Evolutionary conservation across 2,329 filamentous ascomycete species (phyloP).

Genomic region (Westerdykella ornata): DNA sequence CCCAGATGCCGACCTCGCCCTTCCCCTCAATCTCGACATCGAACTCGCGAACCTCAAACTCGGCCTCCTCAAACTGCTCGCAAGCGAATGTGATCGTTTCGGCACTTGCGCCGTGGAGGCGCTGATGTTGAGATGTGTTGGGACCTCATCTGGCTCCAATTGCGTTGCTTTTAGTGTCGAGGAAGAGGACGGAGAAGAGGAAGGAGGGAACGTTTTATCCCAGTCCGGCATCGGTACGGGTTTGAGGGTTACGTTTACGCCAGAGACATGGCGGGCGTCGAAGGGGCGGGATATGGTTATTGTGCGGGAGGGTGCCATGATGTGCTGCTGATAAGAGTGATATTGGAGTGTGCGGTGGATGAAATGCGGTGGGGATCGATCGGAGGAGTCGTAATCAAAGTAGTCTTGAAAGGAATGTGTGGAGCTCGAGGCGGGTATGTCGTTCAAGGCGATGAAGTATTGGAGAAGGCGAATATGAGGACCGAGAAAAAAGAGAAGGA

Average conservation of each 20-base stretch:
- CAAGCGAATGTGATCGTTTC: conserved; percentile 24
- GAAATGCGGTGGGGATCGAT: too few species aligned
- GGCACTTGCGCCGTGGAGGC: conserved; percentile 17
- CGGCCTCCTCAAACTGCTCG: conserved; percentile 15
- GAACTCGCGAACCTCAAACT: conserved; percentile 24
- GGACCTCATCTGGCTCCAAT: conserved; percentile 21
- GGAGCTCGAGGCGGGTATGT: too few species aligned
- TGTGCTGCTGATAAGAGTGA: too few species aligned
- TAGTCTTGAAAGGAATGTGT: too few species aligned
- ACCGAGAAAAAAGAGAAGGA: too few species aligned
- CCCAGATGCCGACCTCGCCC: conserved; percentile 7
- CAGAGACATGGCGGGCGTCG: conserved; percentile 29
- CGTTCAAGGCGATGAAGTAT: too few species aligned
- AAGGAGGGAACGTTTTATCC: too few species aligned
- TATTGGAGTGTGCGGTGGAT: too few species aligned
- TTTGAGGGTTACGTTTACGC: conserved; percentile 16
- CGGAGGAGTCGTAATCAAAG: too few species aligned
- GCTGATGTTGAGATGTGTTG: conserved; percentile 20
- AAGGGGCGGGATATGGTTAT: conserved; percentile 28
- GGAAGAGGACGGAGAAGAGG: conserved; percentile 8
- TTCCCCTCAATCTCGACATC: conserved; percentile 17
- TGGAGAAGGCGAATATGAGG: too few species aligned
- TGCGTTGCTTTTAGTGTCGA: conserved; percentile 7
- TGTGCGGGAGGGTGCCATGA: conserved; percentile 14
- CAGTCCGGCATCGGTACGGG: too few species aligned